Base-by-base conservation (phyloP, 495 filamentous ascomycete genomes). In the Xylaria cubensis region DNA sequence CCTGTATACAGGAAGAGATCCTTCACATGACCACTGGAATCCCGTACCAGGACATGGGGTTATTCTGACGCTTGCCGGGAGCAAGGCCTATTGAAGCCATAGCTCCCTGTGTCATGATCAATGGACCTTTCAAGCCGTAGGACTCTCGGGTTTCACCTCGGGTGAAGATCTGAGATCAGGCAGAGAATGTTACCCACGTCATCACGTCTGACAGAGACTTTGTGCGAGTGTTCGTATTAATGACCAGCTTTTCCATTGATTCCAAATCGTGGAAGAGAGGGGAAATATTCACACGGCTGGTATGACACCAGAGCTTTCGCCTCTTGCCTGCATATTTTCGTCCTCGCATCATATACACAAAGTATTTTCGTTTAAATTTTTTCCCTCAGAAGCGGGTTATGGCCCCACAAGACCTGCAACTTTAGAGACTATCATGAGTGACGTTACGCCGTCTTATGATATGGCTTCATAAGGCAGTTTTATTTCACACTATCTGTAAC, bases 401-500 rank as follows among this genome's bases (percentile, higher is more conserved):
- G 39, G 61, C 39, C 12, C 29, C 21, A 42, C 21, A 39, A 17
- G 6, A 24, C 39, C 26, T 48, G 26, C 42, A 32, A 44, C 6
- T 29, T 21, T 8, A 19, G 58, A 61, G 32, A 12, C 42, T 3
- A 46, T 4, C 21, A 46, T 15, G 12, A 64, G 12, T 19, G 21
- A 50, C n/a, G 46, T 39, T 36, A 41, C 46, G 29, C 46, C 46
- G 46, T 67, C 46, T 53, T 67, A 67, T 53, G 46, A 51, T 53
- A 53, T 34, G 29, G 50, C 39, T 21, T 59, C 41, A 34, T 8
- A 42, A n/a, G 24, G 17, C 1, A 50, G 15, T 24, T 29, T 48
- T 55, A 69, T 46, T 51, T 24, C 44, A 50, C 56, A 62, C 67
- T 56, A 56, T 56, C 44, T 70, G 21, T 32, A 39, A 42, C n/a